phyloP scores from a whole-genome alignment of 2,329 filamentous ascomycete species.

The Colletotrichum sp. region DNA sequence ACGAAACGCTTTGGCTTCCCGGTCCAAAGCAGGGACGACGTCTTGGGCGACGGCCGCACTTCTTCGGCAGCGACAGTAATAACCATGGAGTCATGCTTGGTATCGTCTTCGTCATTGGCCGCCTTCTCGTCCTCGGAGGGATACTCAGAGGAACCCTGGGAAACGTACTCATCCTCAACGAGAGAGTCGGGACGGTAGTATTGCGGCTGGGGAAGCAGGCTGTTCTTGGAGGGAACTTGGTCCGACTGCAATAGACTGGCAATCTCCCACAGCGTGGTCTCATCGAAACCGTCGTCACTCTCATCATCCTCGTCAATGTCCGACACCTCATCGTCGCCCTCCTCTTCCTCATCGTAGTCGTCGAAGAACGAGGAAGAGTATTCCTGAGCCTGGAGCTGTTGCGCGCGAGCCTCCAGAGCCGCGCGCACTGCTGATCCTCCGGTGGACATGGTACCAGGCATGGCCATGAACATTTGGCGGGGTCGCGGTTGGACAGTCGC shows the following conservation, averaged over 20 bases:
- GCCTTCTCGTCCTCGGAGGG: slow-evolving; percentile 26
- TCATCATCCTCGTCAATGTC: slow-evolving; percentile 37
- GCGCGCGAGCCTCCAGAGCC: slow-evolving; percentile 35
- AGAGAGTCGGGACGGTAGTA: neutral
- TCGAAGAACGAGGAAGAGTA: slow-evolving; percentile 63
- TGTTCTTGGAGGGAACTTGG: slow-evolving; percentile 56
- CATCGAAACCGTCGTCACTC: slow-evolving; percentile 62
- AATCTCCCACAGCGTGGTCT: slow-evolving; percentile 69
- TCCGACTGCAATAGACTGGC: slow-evolving; percentile 61
- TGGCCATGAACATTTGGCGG: slow-evolving; percentile 45
- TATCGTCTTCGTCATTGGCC: slow-evolving; percentile 27
- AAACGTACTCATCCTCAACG: slow-evolving; percentile 35
- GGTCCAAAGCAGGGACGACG: slow-evolving; percentile 17
- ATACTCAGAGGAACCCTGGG: slow-evolving; percentile 32
- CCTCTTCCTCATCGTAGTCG: slow-evolving; percentile 61
- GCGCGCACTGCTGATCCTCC: slow-evolving; percentile 35
- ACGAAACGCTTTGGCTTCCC: slow-evolving; percentile 1
- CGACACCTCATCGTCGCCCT: slow-evolving; percentile 39
- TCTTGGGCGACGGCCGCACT: slow-evolving; percentile 1
- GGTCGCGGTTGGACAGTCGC: slow-evolving; percentile 47
- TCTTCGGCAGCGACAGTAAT: slow-evolving; percentile 34
- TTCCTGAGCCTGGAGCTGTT: slow-evolving; percentile 42
- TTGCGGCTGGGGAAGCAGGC: slow-evolving; percentile 46
- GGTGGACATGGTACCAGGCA: slow-evolving; percentile 57
- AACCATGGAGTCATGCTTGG: slow-evolving; percentile 31